phyloP scores from a whole-genome alignment of 1,139 yeast genomes.

The Debaryomyces singareniensis region DNA sequence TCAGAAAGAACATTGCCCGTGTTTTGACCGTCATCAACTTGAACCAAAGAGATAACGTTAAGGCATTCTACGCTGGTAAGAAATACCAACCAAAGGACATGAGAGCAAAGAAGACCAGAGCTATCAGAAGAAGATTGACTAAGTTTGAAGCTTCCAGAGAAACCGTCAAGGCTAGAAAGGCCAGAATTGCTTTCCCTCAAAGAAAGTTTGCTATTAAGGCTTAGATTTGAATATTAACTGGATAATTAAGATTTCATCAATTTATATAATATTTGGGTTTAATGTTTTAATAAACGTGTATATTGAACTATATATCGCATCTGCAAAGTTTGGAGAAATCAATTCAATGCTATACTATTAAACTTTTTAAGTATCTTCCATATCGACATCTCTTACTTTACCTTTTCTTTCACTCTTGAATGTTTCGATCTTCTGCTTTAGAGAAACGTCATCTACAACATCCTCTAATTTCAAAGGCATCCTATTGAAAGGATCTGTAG shows the following conservation, averaged over 20 bases:
- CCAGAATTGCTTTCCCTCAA: constrained; percentile 93
- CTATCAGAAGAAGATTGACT: constrained; percentile 96
- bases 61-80: constrained; percentile 94
- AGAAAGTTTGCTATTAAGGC: constrained; percentile 99
- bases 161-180: constrained; percentile 90
- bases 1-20: constrained; percentile 98
- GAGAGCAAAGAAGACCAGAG: constrained; percentile 99
- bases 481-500: constrained; percentile 96
- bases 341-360: not conserved
- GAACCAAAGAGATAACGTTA: constrained; percentile 93
- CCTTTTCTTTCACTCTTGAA: constrained; percentile 36
- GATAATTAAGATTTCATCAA: constrained; percentile 8
- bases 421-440: constrained; percentile 53
- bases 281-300: constrained; percentile 17
- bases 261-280: constrained; percentile 9
- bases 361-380: constrained; percentile 9
- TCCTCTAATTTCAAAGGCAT: constrained; percentile 86
- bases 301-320: constrained; percentile 7
- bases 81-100: constrained; percentile 97
- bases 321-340: not conserved
- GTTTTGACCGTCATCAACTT: constrained; percentile 95
- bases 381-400: constrained; percentile 13
- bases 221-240: constrained; percentile 36
- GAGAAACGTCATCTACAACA: constrained; percentile 67
- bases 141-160: constrained; percentile 73